A percentile compares a stretch with the other conserved stretches of the same genome.
These are phyloP conservation scores for Nemania sp. DNA, from an alignment of 2,329 filamentous ascomycete species.

Conservation along the genomic window DNA sequence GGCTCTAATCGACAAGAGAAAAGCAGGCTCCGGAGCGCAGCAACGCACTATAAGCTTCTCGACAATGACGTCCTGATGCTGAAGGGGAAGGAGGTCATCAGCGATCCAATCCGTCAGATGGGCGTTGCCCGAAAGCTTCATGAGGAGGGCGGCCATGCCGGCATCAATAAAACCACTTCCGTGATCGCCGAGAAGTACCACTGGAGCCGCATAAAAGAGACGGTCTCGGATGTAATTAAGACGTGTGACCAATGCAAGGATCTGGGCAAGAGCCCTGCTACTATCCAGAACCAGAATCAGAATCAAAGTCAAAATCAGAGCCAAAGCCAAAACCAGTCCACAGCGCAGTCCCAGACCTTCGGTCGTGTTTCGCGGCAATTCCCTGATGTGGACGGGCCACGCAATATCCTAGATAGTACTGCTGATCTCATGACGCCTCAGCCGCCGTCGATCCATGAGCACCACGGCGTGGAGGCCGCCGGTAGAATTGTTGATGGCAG, in stretches of 20 bases:
- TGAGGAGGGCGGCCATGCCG: constrained; percentile 77
- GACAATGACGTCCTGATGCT: constrained; percentile 88
- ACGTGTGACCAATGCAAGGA: constrained; percentile 88
- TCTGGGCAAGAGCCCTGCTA: constrained; percentile 32
- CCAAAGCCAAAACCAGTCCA: constrained; percentile 26
- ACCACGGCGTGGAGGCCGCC: constrained; percentile 40
- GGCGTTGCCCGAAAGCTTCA: constrained; percentile 87
- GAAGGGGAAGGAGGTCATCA: constrained; percentile 97
- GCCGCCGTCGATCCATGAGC: constrained; percentile 29
- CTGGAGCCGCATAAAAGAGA: constrained; percentile 98
- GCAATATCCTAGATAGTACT: constrained; percentile 25
- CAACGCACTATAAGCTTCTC: constrained; percentile 91
- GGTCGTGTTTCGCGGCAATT: constrained; percentile 36
- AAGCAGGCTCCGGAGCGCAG: constrained; percentile 90
- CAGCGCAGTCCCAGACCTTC: constrained; percentile 17
- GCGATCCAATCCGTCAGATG: constrained; percentile 89
- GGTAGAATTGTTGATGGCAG: constrained; percentile 46
- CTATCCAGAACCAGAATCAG: constrained; percentile 34
- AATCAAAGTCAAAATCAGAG: constrained; percentile 27
- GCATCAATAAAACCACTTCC: constrained; percentile 98
- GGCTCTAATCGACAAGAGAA: constrained; percentile 96
- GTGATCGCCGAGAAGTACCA: constrained; percentile 94
- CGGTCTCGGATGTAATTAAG: constrained; percentile 92
- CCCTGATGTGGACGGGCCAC: constrained; percentile 41
- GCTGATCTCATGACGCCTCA: constrained; percentile 40